Base-by-base conservation (phyloP, 306 rosid species). In the Bauhinia variegata region DNA sequence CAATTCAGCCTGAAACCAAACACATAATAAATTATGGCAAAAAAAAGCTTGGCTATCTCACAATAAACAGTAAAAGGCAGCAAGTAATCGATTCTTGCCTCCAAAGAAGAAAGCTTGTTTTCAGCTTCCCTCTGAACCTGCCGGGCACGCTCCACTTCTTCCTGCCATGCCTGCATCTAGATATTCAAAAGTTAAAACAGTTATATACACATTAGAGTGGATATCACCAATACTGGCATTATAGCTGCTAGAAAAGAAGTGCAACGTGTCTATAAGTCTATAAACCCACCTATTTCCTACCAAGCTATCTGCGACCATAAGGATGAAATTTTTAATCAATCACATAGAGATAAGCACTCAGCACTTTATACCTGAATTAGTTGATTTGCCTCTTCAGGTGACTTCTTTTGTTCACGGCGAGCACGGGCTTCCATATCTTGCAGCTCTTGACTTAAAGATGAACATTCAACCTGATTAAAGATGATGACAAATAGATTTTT, bases 81-180 rank as follows among this genome's bases (percentile, higher is more conserved):
- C n/a, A 55, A 72, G 54, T 54, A 75, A 60, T 16, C 14, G 28
- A 54, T 42, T 59, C 80, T 77, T 80, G 72, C 99, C 87, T 90
- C 96, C 82, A 90, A 54, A 33, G 95, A 83, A 68, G 97, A 90
- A 71, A 88, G 88, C 80, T 88, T 93, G 74, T 86, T 78, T 82
- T 93, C 99, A 66, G 99, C 97, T 13, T 93, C 99, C 74, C 99
- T 90, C 85, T 93, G 99, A 68, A 89, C 82, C 75, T 90, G 97
- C 51, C 83, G 96, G 17, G 99, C 97, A 39, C 92, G 97, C 71
- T 93, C 99, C 68, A 90, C 93, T 82, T 93, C 99, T 73, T 88
- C 96, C 67, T 93, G 99, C 99, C 99, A 79, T 59, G 96, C 97
- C 81, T 93, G 99, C 75, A 85, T 79, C 97, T 84, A 55, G 47